Conservation (phyloP, 345 rosid genomes). For the Rubroshorea leprosula region DNA sequence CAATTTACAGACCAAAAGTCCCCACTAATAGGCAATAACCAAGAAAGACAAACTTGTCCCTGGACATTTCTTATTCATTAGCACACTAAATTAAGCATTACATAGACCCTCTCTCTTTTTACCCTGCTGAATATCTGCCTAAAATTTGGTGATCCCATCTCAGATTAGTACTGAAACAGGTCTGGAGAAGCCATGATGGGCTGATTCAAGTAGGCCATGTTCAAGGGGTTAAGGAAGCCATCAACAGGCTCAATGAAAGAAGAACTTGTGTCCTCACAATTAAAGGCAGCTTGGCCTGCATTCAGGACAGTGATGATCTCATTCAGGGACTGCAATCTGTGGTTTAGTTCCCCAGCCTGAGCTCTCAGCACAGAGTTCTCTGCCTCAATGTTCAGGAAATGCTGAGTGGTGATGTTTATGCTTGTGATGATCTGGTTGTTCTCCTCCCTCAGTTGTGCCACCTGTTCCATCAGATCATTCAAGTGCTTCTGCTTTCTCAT, state of each 20-base stretch:
- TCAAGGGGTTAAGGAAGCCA: slow-evolving; percentile 40
- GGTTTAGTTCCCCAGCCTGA: slow-evolving; percentile 58
- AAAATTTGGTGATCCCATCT: background rate
- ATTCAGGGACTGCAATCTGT: slow-evolving; percentile 64
- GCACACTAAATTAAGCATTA: background rate
- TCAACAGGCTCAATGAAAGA: slow-evolving; percentile 23
- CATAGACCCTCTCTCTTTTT: background rate
- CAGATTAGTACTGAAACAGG: slow-evolving; percentile 36
- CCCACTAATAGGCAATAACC: too few relatives aligned
- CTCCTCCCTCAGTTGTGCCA: slow-evolving; percentile 43
- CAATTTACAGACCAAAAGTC: background rate
- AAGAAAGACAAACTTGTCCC: background rate
- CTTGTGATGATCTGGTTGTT: slow-evolving; percentile 53
- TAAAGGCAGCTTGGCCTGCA: slow-evolving; percentile 12
- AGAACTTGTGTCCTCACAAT: slow-evolving; percentile 20
- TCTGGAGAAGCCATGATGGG: slow-evolving; percentile 73
- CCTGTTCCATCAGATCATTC: slow-evolving; percentile 68
- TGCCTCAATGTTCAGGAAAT: slow-evolving; percentile 50
- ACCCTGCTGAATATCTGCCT: background rate
- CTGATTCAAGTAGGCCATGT: slow-evolving; percentile 47
- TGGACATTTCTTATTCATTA: background rate
- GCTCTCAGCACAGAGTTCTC: slow-evolving; percentile 77
- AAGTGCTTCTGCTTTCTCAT: slow-evolving; percentile 88
- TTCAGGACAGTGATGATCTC: slow-evolving; percentile 50
- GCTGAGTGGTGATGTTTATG: slow-evolving; percentile 52